Base-by-base conservation (phyloP, 306 rosid genomes). In the Cyclanthera cordifolia region DNA sequence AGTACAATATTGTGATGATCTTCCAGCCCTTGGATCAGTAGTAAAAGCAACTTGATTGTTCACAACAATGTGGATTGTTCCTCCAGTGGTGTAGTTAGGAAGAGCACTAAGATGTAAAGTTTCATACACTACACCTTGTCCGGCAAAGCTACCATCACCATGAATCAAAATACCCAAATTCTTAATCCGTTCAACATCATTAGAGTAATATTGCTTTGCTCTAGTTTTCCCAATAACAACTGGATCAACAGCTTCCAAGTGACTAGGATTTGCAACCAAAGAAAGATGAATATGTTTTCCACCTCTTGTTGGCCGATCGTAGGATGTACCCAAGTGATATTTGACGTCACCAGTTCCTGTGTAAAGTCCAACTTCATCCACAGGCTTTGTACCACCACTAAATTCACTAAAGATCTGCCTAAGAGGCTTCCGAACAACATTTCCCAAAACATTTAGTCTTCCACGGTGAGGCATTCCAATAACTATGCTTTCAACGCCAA, bases 91-190 rank as follows among this genome's bases (percentile, higher is more conserved):
- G 75, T 93, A 87, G 82, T 93, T 93, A 4, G 91, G 96, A 77
- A 93, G 95, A 78, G 95, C 96, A 72, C 99, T 93, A 51, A 93
- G 84, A 93, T 93, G 99, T 10, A 93, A 82, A 37, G 91, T 87
- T 80, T 93, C 99, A 23, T 90, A 93, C 74, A 89, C 99, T 53
- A 93, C 99, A 55, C 99, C 99, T 82, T 90, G 96, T 48, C 99
- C 99, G 4, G 99, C 94, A 84, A 90, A 93, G 74, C 99, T 93
- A 78, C 99, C 96, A 79, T 93, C 99, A 70, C 99, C 99, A 46
- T 93, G 96, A 70, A 93, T 82, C 82, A 93, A 77, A 67, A 93
- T 16, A 51, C 86, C 95, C 99, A 93, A 76, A 79, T 93, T 83
- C 78, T 90, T 93, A 7, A 77, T 87, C 78, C 95, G 82, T 77